Conservation (phyloP, 2,329 filamentous ascomycete species). For the Penicillium carneum region DNA sequence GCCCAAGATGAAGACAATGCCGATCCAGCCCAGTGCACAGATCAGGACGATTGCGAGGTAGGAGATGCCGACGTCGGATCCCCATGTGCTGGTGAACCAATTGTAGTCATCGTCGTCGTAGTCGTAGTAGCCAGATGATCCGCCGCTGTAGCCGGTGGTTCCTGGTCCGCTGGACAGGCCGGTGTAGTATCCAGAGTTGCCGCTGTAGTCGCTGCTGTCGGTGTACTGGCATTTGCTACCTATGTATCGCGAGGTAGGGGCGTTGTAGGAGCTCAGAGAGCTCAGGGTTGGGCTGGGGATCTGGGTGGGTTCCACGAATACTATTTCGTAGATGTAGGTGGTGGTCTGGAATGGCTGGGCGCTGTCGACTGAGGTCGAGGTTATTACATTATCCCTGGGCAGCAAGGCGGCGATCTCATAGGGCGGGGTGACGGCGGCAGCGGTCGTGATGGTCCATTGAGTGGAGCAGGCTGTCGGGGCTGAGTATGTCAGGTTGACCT, state of each 20-base stretch:
- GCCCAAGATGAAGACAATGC: conserved; percentile 37
- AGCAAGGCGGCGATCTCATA: conserved; percentile 25
- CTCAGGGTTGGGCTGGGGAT: conserved; percentile 33
- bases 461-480: conserved; percentile 41
- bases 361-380: conserved; percentile 36
- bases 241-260: conserved; percentile 28
- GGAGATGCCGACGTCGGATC: conserved; percentile 33
- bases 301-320: conserved; percentile 42
- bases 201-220: not conserved
- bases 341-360: conserved; percentile 35
- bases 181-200: not conserved
- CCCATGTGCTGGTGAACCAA: conserved; percentile 36
- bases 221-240: conserved; percentile 27
- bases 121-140: conserved; percentile 4
- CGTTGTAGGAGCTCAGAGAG: conserved; percentile 32
- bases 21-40: conserved; percentile 39
- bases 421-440: conserved; percentile 32
- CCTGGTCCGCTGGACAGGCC: not conserved
- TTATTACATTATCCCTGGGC: conserved; percentile 32
- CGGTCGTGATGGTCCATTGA: conserved; percentile 38
- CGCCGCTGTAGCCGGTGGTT: not conserved
- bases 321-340: conserved; percentile 37
- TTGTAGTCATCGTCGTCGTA: conserved; percentile 21
- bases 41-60: conserved; percentile 38
- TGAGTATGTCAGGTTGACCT: conserved; percentile 40